A percentile compares a stretch with the other conserved stretches of the same genome.
phyloP scores from a whole-genome alignment of 495 filamentous ascomycete species.

The Aspergillus nanangensis region DNA sequence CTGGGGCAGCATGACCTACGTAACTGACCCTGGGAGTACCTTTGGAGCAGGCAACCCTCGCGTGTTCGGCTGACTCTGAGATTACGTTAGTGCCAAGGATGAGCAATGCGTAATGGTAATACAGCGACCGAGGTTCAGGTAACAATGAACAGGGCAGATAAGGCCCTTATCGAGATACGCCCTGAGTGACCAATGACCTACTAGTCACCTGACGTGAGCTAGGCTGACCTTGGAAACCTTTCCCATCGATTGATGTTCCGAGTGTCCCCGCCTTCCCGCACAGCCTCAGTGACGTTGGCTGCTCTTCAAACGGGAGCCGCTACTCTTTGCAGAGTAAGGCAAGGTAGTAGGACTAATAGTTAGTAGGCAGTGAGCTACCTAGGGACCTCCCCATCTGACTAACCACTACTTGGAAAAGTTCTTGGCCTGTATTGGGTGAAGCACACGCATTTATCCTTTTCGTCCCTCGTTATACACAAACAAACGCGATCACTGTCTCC shows the following conservation, averaged over 20 bases:
- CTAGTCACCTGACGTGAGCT: constrained; percentile 11
- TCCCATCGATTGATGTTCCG: constrained; percentile 4
- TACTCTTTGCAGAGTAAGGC: no score
- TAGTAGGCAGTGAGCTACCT: no score
- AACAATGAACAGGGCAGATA: no score
- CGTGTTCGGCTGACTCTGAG: constrained; percentile 15
- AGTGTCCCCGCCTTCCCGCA: constrained; percentile 7
- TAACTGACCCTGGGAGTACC: not conserved
- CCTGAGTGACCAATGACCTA: not conserved
- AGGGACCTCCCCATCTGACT: no score
- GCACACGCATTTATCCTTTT: no score
- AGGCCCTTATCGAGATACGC: constrained; percentile 1
- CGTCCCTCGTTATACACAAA: no score
- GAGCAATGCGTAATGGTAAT: not conserved
- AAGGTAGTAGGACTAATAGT: no score
- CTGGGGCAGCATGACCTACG: no score
- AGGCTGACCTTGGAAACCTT: not conserved
- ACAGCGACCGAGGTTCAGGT: not conserved
- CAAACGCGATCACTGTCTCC: no score
- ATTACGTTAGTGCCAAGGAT: not conserved
- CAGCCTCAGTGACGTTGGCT: constrained; percentile 13
- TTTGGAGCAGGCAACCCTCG: constrained; percentile 22
- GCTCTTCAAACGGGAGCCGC: no score
- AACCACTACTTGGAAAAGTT: no score
- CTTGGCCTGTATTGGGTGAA: no score